A percentile compares a stretch with the other conserved stretches of the same genome.
phyloP scores from a whole-genome alignment of 2,329 filamentous ascomycete genomes.

The Exophiala sp. region DNA sequence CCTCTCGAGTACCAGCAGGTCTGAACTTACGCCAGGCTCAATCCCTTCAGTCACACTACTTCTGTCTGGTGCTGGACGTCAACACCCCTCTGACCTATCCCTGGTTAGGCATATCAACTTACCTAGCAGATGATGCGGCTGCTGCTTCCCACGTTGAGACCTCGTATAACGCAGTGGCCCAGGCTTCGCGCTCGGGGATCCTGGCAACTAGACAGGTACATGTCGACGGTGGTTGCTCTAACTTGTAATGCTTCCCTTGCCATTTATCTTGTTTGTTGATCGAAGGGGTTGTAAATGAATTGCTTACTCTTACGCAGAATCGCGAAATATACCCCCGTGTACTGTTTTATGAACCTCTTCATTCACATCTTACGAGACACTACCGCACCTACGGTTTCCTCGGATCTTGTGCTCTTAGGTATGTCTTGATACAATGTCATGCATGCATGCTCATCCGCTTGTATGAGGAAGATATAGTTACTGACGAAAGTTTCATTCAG shows the following conservation, averaged over 20 bases:
- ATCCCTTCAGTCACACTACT: slow-evolving; percentile 10
- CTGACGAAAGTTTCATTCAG: background rate
- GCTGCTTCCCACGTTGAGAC: background rate
- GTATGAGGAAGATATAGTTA: background rate
- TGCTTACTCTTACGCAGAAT: background rate
- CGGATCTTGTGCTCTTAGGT: slow-evolving; percentile 14
- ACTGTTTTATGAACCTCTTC: slow-evolving; percentile 3
- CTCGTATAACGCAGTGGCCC: slow-evolving; percentile 1
- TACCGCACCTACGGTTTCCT: background rate
- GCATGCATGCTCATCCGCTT: background rate
- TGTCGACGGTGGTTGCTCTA: slow-evolving; percentile 5
- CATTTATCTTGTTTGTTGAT: background rate
- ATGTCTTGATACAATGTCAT: background rate
- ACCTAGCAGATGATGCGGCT: background rate
- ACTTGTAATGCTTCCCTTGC: slow-evolving; percentile 3
- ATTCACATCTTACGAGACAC: slow-evolving; percentile 2
- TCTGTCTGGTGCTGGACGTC: slow-evolving; percentile 13
- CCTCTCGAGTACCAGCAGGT: slow-evolving; percentile 2
- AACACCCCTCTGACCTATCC: slow-evolving; percentile 12
- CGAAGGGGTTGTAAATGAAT: background rate
- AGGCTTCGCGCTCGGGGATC: slow-evolving; percentile 4
- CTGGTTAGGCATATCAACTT: slow-evolving; percentile 1
- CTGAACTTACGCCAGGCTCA: slow-evolving; percentile 9
- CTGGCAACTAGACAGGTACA: slow-evolving; percentile 8
- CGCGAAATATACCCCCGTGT: background rate